Conservation (phyloP, 495 filamentous ascomycete genomes). For the Lichina pygmaea region DNA sequence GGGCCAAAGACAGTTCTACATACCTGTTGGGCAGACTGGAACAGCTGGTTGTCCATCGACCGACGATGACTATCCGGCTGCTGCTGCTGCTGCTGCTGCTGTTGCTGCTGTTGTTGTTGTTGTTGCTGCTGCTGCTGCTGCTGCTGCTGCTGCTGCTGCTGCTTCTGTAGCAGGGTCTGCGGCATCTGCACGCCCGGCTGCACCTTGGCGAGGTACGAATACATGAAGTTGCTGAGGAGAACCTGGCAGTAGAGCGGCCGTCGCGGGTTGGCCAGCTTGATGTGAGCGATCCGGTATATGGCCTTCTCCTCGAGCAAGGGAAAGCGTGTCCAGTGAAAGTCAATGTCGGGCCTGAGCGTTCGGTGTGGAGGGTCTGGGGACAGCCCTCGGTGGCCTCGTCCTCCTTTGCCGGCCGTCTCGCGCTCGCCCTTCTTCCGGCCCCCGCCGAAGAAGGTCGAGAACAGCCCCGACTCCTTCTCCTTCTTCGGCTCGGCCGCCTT, state of each 20-base stretch:
- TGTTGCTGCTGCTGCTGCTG: constrained; percentile 28
- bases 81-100: too few species aligned
- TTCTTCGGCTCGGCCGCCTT: constrained; percentile 63
- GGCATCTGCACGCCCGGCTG: constrained; percentile 74
- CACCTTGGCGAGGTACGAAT: constrained; percentile 94
- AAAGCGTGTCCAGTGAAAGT: constrained; percentile 91
- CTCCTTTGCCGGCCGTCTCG: constrained; percentile 38
- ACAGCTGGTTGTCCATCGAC: too few species aligned
- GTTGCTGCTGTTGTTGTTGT: constrained; percentile 11
- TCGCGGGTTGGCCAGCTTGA: constrained; percentile 92
- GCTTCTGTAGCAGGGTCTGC: constrained; percentile 24
- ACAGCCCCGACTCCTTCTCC: constrained; percentile 56
- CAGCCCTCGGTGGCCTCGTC: constrained; percentile 38
- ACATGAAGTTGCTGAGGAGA: constrained; percentile 98
- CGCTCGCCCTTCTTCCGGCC: constrained; percentile 53
- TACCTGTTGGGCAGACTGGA: too few species aligned
- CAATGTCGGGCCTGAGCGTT: constrained; percentile 54
- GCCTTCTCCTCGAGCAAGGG: constrained; percentile 87
- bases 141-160: constrained; percentile 31
- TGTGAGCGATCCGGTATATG: constrained; percentile 95
- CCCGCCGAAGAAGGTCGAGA: constrained; percentile 75
- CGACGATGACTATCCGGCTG: too few species aligned
- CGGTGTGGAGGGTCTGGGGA: constrained; percentile 57
- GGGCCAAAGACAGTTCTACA: too few species aligned
- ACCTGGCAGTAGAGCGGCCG: constrained; percentile 86